These are phyloP conservation scores for Cryptococcus neoformans DNA, from an alignment of 1,284 basidiomycete species.

Conservation along the genomic window DNA sequence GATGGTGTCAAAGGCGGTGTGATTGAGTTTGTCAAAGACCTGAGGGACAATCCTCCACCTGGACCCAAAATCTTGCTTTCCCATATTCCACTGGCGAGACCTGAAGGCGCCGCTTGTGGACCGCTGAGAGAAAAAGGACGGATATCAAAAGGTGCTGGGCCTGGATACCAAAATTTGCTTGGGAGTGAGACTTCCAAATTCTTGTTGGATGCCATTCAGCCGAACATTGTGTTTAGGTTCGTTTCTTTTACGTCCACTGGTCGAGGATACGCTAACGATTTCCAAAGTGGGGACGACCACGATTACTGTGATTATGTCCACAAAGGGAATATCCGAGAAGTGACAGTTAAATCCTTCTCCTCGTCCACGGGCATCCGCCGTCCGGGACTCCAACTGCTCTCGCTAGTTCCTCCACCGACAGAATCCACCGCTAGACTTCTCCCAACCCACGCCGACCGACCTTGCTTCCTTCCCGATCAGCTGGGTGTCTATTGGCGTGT, in stretches of 20 bases:
- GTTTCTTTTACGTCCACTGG: no score
- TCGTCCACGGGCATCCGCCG: slow-evolving; percentile 69
- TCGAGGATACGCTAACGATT: not conserved
- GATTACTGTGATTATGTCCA: slow-evolving; percentile 80
- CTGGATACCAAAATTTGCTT: slow-evolving; percentile 76
- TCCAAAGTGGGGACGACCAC: slow-evolving; percentile 73
- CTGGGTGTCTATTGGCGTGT: slow-evolving; percentile 59
- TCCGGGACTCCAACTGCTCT: slow-evolving; percentile 83
- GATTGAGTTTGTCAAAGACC: slow-evolving; percentile 65
- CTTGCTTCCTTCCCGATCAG: slow-evolving; percentile 69
- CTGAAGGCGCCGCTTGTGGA: slow-evolving; percentile 68
- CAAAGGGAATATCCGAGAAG: slow-evolving; percentile 56
- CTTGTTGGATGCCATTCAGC: slow-evolving; percentile 63
- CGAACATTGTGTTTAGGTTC: slow-evolving; percentile 68
- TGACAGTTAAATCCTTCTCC: slow-evolving; percentile 81
- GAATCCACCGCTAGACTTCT: slow-evolving; percentile 9
- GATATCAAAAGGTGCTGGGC: slow-evolving; percentile 69
- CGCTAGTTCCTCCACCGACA: slow-evolving; percentile 56
- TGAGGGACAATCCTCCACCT: slow-evolving; percentile 49
- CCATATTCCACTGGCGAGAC: slow-evolving; percentile 76
- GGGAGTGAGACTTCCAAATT: slow-evolving; percentile 68
- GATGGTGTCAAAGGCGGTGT: slow-evolving; percentile 58
- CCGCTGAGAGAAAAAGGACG: slow-evolving; percentile 67
- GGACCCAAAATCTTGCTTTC: slow-evolving; percentile 66
- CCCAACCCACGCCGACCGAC: slow-evolving; percentile 53